Evolutionary conservation across 73 alveolate species (phyloP).

Genomic region (Uronychia binucleata): DNA sequence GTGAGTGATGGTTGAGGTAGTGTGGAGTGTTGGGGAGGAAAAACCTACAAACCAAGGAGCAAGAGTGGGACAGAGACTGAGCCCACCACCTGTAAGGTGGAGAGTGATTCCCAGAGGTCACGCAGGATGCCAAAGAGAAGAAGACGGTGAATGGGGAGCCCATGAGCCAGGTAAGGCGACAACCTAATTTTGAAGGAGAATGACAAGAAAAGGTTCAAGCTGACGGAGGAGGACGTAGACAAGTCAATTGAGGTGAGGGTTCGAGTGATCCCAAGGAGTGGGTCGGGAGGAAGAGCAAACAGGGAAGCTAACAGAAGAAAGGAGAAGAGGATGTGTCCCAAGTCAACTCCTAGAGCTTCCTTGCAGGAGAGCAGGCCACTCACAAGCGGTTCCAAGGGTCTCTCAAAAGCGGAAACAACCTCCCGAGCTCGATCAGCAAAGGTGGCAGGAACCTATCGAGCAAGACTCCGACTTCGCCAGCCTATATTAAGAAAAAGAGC

Average conservation of each 20-base stretch:
- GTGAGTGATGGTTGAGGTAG: too few species aligned
- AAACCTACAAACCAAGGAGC: neutral
- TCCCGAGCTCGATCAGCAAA: too few species aligned
- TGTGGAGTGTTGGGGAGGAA: neutral
- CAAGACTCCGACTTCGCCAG: neutral
- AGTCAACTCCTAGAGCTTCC: neutral
- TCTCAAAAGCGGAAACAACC: neutral
- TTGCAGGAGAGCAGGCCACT: neutral
- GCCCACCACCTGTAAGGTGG: neutral
- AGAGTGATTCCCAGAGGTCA: neutral
- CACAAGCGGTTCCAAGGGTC: neutral
- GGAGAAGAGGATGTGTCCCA: neutral
- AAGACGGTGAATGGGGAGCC: neutral
- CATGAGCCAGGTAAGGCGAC: neutral
- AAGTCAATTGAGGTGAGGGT: neutral
- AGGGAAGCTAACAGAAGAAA: too few species aligned
- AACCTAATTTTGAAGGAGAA: neutral
- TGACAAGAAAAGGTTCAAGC: neutral
- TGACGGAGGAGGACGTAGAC: neutral
- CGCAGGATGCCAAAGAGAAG: too few species aligned
- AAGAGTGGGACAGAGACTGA: neutral
- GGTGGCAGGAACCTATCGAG: neutral
- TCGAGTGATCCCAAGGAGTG: neutral
- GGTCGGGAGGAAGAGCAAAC: neutral
- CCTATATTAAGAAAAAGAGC: neutral